Percentiles rank a stretch among this genome's conserved stretches.
These are phyloP conservation scores for Fusarium secorum DNA, from an alignment of 2,329 filamentous ascomycete species.

Conservation along the genomic window DNA sequence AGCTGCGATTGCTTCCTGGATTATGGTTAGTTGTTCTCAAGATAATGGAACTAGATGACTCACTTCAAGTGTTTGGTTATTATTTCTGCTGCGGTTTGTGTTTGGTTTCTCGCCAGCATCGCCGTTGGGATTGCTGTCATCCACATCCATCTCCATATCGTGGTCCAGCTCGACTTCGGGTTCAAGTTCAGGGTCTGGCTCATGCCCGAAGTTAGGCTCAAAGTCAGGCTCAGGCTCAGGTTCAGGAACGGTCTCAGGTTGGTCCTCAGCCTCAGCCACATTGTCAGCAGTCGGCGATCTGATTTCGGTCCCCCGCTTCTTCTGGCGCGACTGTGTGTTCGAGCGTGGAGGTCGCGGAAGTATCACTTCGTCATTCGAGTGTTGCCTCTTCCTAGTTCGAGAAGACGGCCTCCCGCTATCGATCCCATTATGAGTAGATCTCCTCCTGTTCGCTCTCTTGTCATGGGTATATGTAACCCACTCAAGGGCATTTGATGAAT, in stretches of 20 bases:
- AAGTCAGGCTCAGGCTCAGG: neutral
- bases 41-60: neutral
- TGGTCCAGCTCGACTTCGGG: neutral
- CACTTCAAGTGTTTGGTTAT: neutral
- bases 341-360: neutral
- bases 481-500: neutral
- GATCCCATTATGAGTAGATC: neutral
- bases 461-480: neutral
- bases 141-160: neutral
- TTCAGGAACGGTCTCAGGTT: neutral
- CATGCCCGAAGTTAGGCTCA: neutral
- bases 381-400: neutral
- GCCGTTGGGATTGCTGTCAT: neutral
- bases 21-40: neutral
- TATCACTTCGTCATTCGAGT: neutral
- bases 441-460: neutral
- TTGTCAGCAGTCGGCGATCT: neutral
- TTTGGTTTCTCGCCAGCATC: neutral
- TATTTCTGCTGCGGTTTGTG: neutral
- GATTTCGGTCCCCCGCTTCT: neutral
- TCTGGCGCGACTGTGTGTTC: neutral
- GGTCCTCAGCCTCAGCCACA: neutral
- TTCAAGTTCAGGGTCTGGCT: neutral
- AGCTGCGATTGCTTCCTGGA: neutral
- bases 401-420: neutral